Percentiles rank a stretch among this genome's conserved stretches.
Evolutionary conservation across 371 early-diverging fungal genomes (phyloP).

Genomic region (Mucor plumbeus): DNA sequence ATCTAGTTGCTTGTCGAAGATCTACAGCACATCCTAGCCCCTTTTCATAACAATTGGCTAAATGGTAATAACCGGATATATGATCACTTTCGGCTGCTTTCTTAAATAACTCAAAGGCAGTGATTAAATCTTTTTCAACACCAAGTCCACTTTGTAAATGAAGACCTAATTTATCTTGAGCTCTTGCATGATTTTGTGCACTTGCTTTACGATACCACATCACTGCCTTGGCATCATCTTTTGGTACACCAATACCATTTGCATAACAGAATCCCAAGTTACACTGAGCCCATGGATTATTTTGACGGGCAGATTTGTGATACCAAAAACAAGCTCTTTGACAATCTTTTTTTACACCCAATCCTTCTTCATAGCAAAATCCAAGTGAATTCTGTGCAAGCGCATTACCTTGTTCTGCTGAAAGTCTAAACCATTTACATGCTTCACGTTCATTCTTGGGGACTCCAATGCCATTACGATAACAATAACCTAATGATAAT

Average conservation of each 20-base stretch:
- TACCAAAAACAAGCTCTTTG: constrained; percentile 86
- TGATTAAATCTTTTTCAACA: constrained; percentile 56
- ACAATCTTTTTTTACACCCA: constrained; percentile 68
- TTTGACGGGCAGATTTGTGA: constrained; percentile 73
- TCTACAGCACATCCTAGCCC: constrained; percentile 70
- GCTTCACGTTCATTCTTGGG: constrained; percentile 67
- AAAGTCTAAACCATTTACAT: constrained; percentile 69
- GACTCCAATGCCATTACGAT: constrained; percentile 75
- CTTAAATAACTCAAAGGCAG: constrained; percentile 65
- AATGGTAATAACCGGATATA: constrained; percentile 66
- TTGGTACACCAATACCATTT: constrained; percentile 78
- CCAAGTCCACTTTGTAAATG: constrained; percentile 83
- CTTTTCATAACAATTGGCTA: constrained; percentile 72
- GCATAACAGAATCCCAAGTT: constrained; percentile 87
- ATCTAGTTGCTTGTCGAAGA: constrained; percentile 63
- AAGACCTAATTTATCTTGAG: constrained; percentile 85
- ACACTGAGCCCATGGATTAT: constrained; percentile 90
- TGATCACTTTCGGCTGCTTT: constrained; percentile 70
- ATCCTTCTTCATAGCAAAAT: constrained; percentile 82
- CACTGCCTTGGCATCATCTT: constrained; percentile 66
- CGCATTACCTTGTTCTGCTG: constrained; percentile 75
- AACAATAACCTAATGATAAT: constrained; percentile 85
- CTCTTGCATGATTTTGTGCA: constrained; percentile 68
- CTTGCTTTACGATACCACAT: constrained; percentile 78
- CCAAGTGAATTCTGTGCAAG: constrained; percentile 87